Conservation (phyloP, 1,139 yeast species). For the Meyerozyma smithsonii region DNA sequence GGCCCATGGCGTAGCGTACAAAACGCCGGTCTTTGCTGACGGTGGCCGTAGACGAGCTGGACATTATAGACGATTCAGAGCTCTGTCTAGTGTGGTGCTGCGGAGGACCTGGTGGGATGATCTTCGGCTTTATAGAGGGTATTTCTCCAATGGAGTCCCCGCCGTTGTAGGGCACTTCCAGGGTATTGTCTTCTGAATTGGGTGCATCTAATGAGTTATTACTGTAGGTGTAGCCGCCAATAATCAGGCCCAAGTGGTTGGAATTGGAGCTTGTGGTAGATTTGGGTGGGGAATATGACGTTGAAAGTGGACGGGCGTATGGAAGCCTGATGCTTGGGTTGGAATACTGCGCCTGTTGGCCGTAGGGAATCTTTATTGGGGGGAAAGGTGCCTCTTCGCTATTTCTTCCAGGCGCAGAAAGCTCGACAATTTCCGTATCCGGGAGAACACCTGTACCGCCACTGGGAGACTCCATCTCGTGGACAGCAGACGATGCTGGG, state of each 20-base stretch:
- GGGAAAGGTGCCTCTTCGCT: not conserved
- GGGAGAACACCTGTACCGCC: not conserved
- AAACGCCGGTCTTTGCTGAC: slow-evolving; percentile 37
- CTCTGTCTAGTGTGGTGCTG: slow-evolving; percentile 29
- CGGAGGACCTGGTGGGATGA: not conserved
- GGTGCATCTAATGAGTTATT: slow-evolving; percentile 19
- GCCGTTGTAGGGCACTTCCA: slow-evolving; percentile 1
- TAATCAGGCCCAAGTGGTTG: slow-evolving; percentile 25
- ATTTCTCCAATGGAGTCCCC: slow-evolving; percentile 2
- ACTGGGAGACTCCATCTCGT: not conserved
- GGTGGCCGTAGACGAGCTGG: slow-evolving; percentile 26
- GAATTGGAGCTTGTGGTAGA: slow-evolving; percentile 12
- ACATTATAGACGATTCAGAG: slow-evolving; percentile 33
- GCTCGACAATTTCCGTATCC: not conserved
- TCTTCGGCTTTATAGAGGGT: slow-evolving; percentile 3
- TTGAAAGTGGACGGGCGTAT: not conserved
- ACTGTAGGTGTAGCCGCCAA: slow-evolving; percentile 28
- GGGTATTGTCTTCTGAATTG: slow-evolving; percentile 4
- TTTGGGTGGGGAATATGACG: slow-evolving; percentile 5
- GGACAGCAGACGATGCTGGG: not conserved
- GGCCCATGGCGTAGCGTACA: slow-evolving; percentile 41
- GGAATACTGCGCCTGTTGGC: not conserved
- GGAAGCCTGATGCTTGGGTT: not conserved
- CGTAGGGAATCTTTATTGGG: not conserved
- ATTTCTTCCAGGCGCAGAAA: not conserved